Base-by-base conservation (phyloP, 371 early-diverging fungal genomes). In the Rhizopus arrhizus region DNA sequence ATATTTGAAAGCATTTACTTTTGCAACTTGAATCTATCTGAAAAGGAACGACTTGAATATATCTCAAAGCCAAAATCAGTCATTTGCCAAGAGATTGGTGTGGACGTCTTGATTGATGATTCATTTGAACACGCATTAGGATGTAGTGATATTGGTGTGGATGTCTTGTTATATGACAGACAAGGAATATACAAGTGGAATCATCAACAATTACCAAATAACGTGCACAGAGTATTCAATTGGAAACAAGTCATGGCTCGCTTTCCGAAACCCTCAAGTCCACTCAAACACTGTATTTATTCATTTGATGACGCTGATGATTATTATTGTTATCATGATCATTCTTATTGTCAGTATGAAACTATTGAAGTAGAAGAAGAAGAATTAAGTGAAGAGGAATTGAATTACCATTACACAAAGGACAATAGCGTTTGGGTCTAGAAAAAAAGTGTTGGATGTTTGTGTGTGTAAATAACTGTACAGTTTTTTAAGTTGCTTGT, bases 1-100 rank as follows among this genome's bases (percentile, higher is more conserved):
- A 74, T 81, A 38, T 82, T 82, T 65, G 83, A 80, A 42, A 75
- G 78, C 28, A 80, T 80, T 40, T 80, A 82, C 51, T 80, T 82
- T 54, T 80, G 80, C 36, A 82, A 80, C 47, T 64, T 77, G 46
- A 65, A 68, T 43, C 41, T 82, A 40, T 70, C 83, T 8, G 74
- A 76, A 50, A 62, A 68, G 43, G 80, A 82, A 31, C 72, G 70
- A 45, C 43, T 70, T 7, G 76, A 74, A 10, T 75, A 74, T 36
- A 62, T 78, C 42, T 76, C 78, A 15, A 80, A 82, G 50, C 73
- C 78, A 16, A 82, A 82, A 42, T 74, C 79, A 9, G 67, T 72
- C 13, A 82, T 82, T 42, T 80, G 78, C 64, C 74, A 75, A 46
- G 83, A 82, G 40, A 78, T 82, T 53, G 73, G 75, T 29, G 83